These are phyloP conservation scores for Cinnamomum micranthum DNA, from an alignment of 164 flowering plant genomes.

Conservation along the genomic window DNA sequence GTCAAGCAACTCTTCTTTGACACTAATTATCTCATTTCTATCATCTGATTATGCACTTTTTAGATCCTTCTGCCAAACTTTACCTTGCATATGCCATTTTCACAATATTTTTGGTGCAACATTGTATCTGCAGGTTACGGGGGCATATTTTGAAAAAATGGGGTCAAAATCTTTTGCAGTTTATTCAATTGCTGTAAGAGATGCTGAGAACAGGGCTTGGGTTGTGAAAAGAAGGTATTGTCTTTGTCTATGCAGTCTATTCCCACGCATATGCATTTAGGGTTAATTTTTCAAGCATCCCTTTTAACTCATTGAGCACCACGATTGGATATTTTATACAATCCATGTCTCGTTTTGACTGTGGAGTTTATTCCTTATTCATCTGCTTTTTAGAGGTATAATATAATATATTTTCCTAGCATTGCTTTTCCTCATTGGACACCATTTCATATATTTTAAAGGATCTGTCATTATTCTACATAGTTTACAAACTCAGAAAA, in stretches of 20 bases:
- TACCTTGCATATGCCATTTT: not conserved
- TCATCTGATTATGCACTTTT: not conserved
- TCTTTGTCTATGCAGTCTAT: not conserved
- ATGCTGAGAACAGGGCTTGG: constrained; percentile 68
- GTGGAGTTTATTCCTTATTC: too few relatives aligned
- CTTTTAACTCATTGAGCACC: not conserved
- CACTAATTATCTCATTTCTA: not conserved
- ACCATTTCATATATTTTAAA: too few relatives aligned
- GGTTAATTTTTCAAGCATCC: not conserved
- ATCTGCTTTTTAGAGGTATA: too few relatives aligned
- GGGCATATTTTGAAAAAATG: constrained; percentile 89
- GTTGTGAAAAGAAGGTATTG: constrained; percentile 91
- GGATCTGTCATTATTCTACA: too few relatives aligned
- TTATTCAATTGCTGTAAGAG: constrained; percentile 87
- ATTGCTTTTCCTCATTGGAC: too few relatives aligned
- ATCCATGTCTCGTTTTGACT: too few relatives aligned
- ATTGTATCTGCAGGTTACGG: constrained; percentile 60
- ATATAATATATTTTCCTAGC: too few relatives aligned
- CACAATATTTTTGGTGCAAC: not conserved
- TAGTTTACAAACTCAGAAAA: too few relatives aligned
- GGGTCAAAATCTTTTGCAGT: constrained; percentile 94
- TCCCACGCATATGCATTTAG: not conserved
- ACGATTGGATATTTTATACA: not conserved
- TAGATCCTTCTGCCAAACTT: not conserved
- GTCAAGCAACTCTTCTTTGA: too few relatives aligned